phyloP scores from a whole-genome alignment of 352 stramenopile genomes.

The Thraustochytrium striatum region DNA sequence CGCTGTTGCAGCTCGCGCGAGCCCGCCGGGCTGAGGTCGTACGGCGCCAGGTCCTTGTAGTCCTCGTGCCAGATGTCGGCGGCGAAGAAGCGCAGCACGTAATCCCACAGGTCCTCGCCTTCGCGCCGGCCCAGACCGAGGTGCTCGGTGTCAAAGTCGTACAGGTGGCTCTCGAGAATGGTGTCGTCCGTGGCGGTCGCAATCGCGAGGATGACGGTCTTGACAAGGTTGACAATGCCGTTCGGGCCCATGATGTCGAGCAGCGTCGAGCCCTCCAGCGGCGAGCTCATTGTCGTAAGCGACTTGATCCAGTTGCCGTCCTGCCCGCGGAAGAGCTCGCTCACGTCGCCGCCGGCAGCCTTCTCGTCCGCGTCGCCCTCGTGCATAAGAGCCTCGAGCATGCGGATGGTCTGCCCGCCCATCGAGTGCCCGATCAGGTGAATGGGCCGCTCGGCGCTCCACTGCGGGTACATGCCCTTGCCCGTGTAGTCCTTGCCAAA shows the following conservation, averaged over 20 bases:
- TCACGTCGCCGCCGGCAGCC: background rate
- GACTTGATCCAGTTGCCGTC: background rate
- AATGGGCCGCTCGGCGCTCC: constrained; percentile 28
- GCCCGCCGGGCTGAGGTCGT: background rate
- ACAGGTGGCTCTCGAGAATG: constrained; percentile 3
- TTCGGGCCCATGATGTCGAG: background rate
- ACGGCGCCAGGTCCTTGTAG: background rate
- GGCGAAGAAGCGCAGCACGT: constrained; percentile 95
- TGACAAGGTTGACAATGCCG: too few relatives aligned
- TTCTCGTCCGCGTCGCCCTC: constrained; percentile 1
- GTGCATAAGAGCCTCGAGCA: constrained; percentile 49
- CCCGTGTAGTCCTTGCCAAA: background rate
- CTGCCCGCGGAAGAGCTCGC: background rate
- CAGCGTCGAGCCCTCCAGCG: background rate
- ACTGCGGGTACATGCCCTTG: background rate
- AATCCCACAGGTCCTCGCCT: constrained; percentile 1
- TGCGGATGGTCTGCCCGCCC: constrained; percentile 48
- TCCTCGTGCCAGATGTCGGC: background rate
- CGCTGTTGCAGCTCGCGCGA: background rate
- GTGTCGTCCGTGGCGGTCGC: background rate
- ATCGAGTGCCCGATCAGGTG: constrained; percentile 54
- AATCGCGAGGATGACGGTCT: too few relatives aligned
- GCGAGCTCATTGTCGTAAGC: background rate
- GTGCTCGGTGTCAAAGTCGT: constrained; percentile 18
- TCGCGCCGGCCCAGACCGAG: background rate